Percentiles rank a stretch among this genome's conserved stretches.
phyloP scores from a whole-genome alignment of 129 eudicot species.

The Chrysanthemum seticuspe region DNA sequence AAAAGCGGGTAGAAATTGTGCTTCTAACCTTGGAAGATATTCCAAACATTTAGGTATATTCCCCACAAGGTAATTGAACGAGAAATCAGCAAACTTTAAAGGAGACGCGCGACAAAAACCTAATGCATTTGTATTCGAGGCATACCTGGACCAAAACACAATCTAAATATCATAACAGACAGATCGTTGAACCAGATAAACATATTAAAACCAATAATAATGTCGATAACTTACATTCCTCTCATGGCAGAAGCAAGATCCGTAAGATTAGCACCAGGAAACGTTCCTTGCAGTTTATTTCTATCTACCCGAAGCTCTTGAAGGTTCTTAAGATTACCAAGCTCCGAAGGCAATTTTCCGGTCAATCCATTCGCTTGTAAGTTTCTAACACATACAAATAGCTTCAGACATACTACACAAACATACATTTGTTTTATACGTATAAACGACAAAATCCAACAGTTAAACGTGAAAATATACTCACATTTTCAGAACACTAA shows the following conservation, averaged over 20 bases:
- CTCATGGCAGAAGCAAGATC: slow-evolving; percentile 30
- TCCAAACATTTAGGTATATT: slow-evolving; percentile 83
- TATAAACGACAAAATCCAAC: background rate
- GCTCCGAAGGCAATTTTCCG: slow-evolving; percentile 71
- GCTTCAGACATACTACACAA: slow-evolving; percentile 1
- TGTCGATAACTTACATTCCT: slow-evolving; percentile 54
- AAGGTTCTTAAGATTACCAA: slow-evolving; percentile 68
- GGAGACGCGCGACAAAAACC: slow-evolving; percentile 84
- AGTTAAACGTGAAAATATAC: slow-evolving; percentile 21
- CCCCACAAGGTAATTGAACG: slow-evolving; percentile 77
- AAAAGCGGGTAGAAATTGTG: no score
- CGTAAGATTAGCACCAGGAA: slow-evolving; percentile 65
- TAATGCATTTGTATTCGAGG: slow-evolving; percentile 40
- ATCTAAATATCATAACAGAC: background rate
- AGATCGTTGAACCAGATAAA: background rate
- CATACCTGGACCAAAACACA: slow-evolving; percentile 44
- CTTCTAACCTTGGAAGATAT: slow-evolving; percentile 66
- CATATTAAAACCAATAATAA: background rate
- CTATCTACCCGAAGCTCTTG: slow-evolving; percentile 85
- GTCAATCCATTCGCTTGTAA: slow-evolving; percentile 83
- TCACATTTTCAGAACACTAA: slow-evolving; percentile 60
- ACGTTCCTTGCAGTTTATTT: slow-evolving; percentile 70
- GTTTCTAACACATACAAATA: slow-evolving; percentile 48
- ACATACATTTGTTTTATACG: background rate
- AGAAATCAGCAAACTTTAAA: slow-evolving; percentile 71